These are phyloP conservation scores for Coniochaeta sp. DNA, from an alignment of 2,329 filamentous ascomycete species.

Conservation along the genomic window DNA sequence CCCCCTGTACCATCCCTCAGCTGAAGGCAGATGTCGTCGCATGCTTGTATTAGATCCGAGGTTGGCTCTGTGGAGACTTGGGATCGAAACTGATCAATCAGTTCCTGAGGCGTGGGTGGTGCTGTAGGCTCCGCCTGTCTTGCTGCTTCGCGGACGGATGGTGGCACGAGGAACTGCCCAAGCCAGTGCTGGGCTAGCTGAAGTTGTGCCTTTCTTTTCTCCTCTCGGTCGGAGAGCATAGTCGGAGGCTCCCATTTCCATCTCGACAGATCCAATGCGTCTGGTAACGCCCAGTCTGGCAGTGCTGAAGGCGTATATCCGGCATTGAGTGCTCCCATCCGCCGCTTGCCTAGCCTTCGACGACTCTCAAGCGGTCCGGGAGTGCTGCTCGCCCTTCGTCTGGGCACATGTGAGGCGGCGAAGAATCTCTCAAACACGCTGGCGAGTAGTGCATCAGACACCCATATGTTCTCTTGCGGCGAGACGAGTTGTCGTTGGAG, in stretches of 20 bases:
- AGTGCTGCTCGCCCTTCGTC: constrained; percentile 29
- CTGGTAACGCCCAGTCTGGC: constrained; percentile 39
- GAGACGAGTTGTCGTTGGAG: constrained; percentile 32
- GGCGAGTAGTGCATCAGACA: constrained; percentile 49
- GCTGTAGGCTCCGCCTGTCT: background rate
- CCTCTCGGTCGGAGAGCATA: background rate
- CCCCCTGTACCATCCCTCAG: background rate
- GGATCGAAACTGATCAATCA: background rate
- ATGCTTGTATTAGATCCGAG: background rate
- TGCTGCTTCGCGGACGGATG: background rate
- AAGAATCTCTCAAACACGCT: constrained; percentile 42
- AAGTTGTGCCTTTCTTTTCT: background rate
- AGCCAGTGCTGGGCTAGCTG: background rate
- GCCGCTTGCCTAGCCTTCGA: constrained; percentile 44
- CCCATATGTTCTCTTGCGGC: constrained; percentile 44
- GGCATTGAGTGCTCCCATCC: constrained; percentile 42
- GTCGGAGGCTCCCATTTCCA: constrained; percentile 48
- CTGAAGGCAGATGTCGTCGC: background rate
- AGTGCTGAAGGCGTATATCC: constrained; percentile 30
- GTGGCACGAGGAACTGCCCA: background rate
- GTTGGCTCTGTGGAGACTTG: background rate
- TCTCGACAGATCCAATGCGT: constrained; percentile 34
- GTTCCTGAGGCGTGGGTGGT: background rate
- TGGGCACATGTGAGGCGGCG: constrained; percentile 20
- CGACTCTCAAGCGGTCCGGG: constrained; percentile 50